phyloP scores from a whole-genome alignment of 345 rosid genomes.

The Pugionium cornutum region DNA sequence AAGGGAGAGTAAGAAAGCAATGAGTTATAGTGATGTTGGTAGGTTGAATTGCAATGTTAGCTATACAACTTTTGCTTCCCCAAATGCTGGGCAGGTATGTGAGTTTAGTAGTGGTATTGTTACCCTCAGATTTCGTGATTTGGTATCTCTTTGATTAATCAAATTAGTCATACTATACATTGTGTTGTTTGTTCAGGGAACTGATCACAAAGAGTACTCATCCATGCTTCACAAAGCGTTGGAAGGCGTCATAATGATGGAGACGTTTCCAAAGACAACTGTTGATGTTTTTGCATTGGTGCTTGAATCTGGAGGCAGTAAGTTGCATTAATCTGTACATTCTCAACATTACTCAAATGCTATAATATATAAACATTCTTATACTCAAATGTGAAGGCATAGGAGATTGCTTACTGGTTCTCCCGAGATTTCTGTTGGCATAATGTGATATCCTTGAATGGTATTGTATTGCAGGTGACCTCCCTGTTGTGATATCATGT shows the following conservation, averaged over 20 bases:
- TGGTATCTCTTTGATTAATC: conserved; percentile 24
- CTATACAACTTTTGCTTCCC: conserved; percentile 81
- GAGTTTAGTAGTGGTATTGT: conserved; percentile 6
- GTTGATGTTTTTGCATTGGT: conserved; percentile 94
- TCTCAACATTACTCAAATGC: not conserved
- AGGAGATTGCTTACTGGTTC: conserved; percentile 1
- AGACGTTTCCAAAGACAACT: conserved; percentile 91
- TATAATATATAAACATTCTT: too few relatives aligned
- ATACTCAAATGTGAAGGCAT: conserved; percentile 6
- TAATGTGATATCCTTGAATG: conserved; percentile 9
- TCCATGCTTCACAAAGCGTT: conserved; percentile 93
- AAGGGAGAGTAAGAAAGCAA: conserved; percentile 97
- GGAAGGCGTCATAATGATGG: conserved; percentile 82
- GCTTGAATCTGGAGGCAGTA: conserved; percentile 97
- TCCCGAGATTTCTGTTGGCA: not conserved
- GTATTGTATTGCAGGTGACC: conserved; percentile 65
- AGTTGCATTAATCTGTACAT: conserved; percentile 39
- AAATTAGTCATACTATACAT: conserved; percentile 6
- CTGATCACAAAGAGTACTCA: conserved; percentile 73
- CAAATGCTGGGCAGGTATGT: conserved; percentile 70
- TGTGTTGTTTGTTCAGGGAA: conserved; percentile 51
- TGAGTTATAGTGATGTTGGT: conserved; percentile 82
- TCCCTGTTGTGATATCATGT: conserved; percentile 83
- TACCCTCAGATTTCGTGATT: not conserved
- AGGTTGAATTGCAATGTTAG: conserved; percentile 80